A percentile compares a stretch with the other conserved stretches of the same genome.
Conservation (phyloP, 2,329 filamentous ascomycete genomes). For the Pseudocercospora musae region DNA sequence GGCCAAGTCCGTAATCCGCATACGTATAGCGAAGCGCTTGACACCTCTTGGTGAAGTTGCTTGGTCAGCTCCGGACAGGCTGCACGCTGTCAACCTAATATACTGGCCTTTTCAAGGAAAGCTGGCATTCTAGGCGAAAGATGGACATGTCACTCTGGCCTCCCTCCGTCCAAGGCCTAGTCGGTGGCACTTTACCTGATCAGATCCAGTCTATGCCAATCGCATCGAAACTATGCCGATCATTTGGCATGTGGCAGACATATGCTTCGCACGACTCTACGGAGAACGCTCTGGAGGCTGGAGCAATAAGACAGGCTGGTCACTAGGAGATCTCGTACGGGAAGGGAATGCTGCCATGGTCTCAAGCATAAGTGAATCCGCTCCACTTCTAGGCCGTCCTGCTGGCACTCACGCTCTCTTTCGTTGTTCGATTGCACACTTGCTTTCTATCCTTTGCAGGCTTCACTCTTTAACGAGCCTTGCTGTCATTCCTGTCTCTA, state of each 20-base stretch:
- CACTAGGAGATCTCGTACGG: too few relatives aligned
- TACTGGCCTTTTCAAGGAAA: too few relatives aligned
- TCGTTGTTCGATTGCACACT: neutral
- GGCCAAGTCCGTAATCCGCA: too few relatives aligned
- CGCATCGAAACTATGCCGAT: slow-evolving; percentile 1
- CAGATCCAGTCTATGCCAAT: neutral
- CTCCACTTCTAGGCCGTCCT: neutral
- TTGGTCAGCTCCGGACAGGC: too few relatives aligned
- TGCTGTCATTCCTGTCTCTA: neutral
- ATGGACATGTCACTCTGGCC: too few relatives aligned
- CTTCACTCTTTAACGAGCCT: slow-evolving; percentile 13
- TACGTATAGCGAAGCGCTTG: too few relatives aligned
- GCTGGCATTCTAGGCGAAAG: too few relatives aligned
- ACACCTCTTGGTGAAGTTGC: too few relatives aligned
- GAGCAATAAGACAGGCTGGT: too few relatives aligned
- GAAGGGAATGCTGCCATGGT: neutral
- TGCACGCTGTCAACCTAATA: too few relatives aligned
- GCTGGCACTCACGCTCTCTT: neutral
- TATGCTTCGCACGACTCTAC: neutral
- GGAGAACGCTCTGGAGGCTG: too few relatives aligned
- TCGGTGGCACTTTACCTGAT: neutral
- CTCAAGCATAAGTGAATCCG: neutral
- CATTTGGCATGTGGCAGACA: neutral
- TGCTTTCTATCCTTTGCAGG: neutral
- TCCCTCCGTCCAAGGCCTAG: neutral